A percentile compares a stretch with the other conserved stretches of the same genome.
phyloP scores from a whole-genome alignment of 805 yeast species.

The Yarrowia deformans region DNA sequence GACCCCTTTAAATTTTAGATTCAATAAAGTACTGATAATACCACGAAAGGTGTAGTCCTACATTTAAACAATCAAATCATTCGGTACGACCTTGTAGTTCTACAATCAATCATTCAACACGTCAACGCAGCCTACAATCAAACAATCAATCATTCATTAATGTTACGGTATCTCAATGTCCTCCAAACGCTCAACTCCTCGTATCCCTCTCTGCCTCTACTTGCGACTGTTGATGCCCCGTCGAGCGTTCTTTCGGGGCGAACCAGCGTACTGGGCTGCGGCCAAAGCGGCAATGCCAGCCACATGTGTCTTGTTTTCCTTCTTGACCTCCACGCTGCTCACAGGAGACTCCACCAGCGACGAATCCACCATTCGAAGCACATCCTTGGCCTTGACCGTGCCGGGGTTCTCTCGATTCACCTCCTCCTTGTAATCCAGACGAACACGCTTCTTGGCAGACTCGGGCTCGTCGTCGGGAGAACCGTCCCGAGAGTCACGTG shows the following conservation, averaged over 20 bases:
- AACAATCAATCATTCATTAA: background rate
- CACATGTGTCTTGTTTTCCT: conserved; percentile 4
- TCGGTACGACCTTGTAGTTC: no score
- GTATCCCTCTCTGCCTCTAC: background rate
- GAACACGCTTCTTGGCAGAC: conserved; percentile 43
- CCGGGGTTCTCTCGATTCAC: conserved; percentile 45
- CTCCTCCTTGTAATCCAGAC: conserved; percentile 43
- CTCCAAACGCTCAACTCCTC: background rate
- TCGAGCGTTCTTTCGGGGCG: conserved; percentile 29
- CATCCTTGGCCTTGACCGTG: conserved; percentile 48
- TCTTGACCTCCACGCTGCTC: background rate
- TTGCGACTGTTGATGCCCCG: background rate
- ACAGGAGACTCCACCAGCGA: conserved; percentile 52
- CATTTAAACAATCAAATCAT: no score
- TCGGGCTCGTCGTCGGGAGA: conserved; percentile 41
- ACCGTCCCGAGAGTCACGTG: conserved; percentile 42
- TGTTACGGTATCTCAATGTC: conserved; percentile 29
- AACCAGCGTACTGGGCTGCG: conserved; percentile 25
- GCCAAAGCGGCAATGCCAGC: background rate
- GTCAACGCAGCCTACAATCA: no score
- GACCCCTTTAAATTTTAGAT: conserved; percentile 10
- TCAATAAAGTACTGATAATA: conserved; percentile 35
- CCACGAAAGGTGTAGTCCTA: no score
- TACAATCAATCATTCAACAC: no score
- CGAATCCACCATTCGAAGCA: conserved; percentile 51